Evolutionary conservation across 345 rosid genomes (phyloP), one percentile per base, ranked within the genome.

Genomic region (Pugionium cornutum): DNA sequence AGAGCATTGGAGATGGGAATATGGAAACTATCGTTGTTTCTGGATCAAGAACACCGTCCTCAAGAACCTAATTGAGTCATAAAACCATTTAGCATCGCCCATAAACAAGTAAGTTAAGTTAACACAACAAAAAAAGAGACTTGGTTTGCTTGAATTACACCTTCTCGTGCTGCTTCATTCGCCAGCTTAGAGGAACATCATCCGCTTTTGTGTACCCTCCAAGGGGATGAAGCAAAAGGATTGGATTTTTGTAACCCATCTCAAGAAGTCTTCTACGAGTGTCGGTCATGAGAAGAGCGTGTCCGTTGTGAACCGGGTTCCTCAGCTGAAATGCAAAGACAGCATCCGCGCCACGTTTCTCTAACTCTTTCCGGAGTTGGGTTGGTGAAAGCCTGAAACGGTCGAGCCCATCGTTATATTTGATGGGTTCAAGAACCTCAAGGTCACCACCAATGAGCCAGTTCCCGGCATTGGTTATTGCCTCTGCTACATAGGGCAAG

Each of bases 1-100:
- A 92, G 58, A 83, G 96, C 98, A 92, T 92, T 1, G 98, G 98
- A 53, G 98, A 92, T 47, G 98, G 98, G 77, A 92, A 92, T 76
- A 92, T 89, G 5, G 98, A 92, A 18, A 18, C 18, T 18, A 18
- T 18, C 18, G 18, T 18, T 18, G 18, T 18, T 18, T 18, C 18
- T 18, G 18, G 18, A 18, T 18, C 18, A 18, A 18, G 18, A 18
- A 18, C 18, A 18, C 18, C 18, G 18, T 18, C 98, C 71, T 89
- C 97, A 56, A 92, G 88, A 61, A 92, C 98, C 97, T 91, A 67
- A 48, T 27, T 3, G 4, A 50, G 36, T 36, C 68, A 53, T 8
- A 0, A 34, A 55, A 55, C 55, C n/a, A 25, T 3, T 29, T 11
- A 67, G 48, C 63, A 67, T 66, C 5, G 45, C 63, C 7, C 3